Base-by-base conservation (phyloP, 2,329 filamentous ascomycete genomes). In the Fusarium multiceps region DNA sequence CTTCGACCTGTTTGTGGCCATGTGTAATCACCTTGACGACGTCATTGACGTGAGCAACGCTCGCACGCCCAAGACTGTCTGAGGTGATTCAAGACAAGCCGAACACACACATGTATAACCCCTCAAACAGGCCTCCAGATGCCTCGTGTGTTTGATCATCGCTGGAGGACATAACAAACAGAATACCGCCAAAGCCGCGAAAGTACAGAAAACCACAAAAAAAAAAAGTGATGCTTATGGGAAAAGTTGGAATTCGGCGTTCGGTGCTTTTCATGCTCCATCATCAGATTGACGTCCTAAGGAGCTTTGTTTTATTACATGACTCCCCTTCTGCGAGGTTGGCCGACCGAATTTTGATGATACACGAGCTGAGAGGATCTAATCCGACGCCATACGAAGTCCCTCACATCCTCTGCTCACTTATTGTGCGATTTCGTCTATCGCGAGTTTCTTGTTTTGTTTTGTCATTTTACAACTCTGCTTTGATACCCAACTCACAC, bases 21-120 rank as follows among this genome's bases (percentile, higher is more conserved):
- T 98, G 91, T 97, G 93, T 87, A 98, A 97, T 84, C 94, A 97
- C 85, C 92, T 98, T 78, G 94, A 98, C 88, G 94, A 98, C 82
- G 90, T 98, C 83, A 91, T 93, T 83, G 93, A 96, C 80, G 90
- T 93, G 82, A 91, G 88, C 88, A 92, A 90, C 80, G 88, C 86
- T 79, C 83, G 85, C 70, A 85, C 85, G 66, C 86, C 87, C 63
- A 86, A 82, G 82, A 87, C 86, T 53, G 84, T 88, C 79, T 89
- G 79, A 87, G 23, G 60, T 46, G 60, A 63, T 62, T 46, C 48
- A 2, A 51, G 59, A 53, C 12, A 61, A 54, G 42, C 50, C 58
- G 34, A 57, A 71, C 59, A 65, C 58, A 65, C 45, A 57, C 46
- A 51, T 54, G 51, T 62, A 54, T 62, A 50, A 58, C 68, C 59